phyloP scores from a whole-genome alignment of 2,329 filamentous ascomycete species.

The Ophiostoma sp. region DNA sequence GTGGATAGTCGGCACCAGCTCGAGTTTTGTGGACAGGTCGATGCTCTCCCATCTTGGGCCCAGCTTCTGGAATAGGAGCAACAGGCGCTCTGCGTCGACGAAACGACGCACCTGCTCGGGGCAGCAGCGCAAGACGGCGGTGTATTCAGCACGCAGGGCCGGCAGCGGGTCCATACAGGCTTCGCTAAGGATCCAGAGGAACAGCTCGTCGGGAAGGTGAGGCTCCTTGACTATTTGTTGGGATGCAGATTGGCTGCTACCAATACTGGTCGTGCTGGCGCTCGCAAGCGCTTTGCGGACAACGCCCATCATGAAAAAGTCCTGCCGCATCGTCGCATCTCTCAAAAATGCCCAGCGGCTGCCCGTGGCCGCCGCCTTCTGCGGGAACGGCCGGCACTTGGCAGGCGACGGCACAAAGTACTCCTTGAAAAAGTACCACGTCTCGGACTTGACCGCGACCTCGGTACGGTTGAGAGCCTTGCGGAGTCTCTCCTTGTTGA shows the following conservation, averaged over 20 bases:
- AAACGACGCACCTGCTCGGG: slow-evolving; percentile 40
- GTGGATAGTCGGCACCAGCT: slow-evolving; percentile 30
- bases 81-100: slow-evolving; percentile 47
- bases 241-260: not conserved
- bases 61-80: slow-evolving; percentile 58
- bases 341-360: slow-evolving; percentile 52
- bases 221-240: not conserved
- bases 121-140: slow-evolving; percentile 52
- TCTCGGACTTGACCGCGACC: slow-evolving; percentile 38
- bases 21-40: slow-evolving; percentile 31
- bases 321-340: slow-evolving; percentile 53
- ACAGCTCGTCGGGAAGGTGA: slow-evolving; percentile 61
- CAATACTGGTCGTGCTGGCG: not conserved
- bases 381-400: slow-evolving; percentile 42
- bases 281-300: slow-evolving; percentile 52
- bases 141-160: slow-evolving; percentile 61
- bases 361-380: slow-evolving; percentile 35
- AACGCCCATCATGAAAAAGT: slow-evolving; percentile 63
- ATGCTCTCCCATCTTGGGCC: slow-evolving; percentile 55
- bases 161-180: slow-evolving; percentile 54
- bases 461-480: slow-evolving; percentile 54
- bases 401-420: slow-evolving; percentile 33
- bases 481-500: slow-evolving; percentile 44
- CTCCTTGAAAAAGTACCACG: slow-evolving; percentile 55
- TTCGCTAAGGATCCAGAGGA: slow-evolving; percentile 66